Conservation (phyloP, 345 rosid species). For the Populus deltoides region DNA sequence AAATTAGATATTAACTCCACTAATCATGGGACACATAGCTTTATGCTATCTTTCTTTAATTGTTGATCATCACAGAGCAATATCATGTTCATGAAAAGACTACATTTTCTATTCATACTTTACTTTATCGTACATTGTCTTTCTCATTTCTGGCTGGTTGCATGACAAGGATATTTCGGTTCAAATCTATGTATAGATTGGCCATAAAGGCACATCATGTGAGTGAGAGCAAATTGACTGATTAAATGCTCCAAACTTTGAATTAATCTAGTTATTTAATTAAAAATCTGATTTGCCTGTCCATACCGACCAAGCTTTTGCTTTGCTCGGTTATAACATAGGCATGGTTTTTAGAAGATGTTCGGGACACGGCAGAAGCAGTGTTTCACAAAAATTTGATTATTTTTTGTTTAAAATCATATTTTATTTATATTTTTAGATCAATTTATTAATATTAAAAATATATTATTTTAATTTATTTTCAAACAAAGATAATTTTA, state of each 20-base stretch:
- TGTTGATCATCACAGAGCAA: background rate
- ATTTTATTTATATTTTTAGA: no score
- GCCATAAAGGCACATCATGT: background rate
- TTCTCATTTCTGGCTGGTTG: background rate
- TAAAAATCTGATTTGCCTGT: background rate
- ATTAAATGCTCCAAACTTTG: background rate
- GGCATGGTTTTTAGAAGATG: background rate
- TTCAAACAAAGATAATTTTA: no score
- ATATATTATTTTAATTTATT: no score
- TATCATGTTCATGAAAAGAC: background rate
- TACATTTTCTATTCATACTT: background rate
- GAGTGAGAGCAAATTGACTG: background rate
- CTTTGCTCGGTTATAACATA: background rate
- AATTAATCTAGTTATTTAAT: background rate
- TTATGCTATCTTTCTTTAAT: background rate
- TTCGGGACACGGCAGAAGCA: no score
- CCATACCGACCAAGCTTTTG: background rate
- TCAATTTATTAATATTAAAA: no score
- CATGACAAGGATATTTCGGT: background rate
- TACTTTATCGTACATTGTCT: background rate
- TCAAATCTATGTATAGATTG: background rate
- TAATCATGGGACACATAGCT: background rate
- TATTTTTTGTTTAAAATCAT: no score
- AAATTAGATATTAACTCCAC: background rate
- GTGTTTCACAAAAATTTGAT: no score